A percentile compares a stretch with the other conserved stretches of the same genome.
These are phyloP conservation scores for Endocalyx cinctus DNA, from an alignment of 2,329 filamentous ascomycete species.

Conservation along the genomic window DNA sequence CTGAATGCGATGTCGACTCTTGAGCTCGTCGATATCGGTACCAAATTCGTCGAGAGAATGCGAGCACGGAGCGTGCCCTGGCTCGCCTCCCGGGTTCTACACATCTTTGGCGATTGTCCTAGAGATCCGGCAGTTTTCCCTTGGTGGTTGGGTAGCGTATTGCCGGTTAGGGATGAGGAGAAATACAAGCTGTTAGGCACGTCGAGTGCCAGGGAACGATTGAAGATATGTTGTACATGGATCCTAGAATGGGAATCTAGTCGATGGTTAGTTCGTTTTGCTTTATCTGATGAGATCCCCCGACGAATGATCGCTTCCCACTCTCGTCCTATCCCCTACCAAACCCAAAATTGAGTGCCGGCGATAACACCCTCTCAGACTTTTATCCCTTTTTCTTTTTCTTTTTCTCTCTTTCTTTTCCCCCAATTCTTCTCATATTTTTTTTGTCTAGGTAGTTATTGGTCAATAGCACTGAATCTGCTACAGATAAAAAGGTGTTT, in stretches of 20 bases:
- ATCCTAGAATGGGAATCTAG: constrained; percentile 66
- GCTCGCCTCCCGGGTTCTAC: constrained; percentile 67
- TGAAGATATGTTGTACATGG: constrained; percentile 82
- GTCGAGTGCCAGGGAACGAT: constrained; percentile 70
- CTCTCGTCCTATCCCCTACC: too few species aligned
- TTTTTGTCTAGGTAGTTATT: neutral
- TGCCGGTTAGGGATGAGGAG: constrained; percentile 72
- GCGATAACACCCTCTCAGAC: too few species aligned
- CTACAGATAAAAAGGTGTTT: constrained; percentile 5
- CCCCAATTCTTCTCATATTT: neutral
- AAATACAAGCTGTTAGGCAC: constrained; percentile 73
- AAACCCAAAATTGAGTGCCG: too few species aligned
- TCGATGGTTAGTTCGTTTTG: constrained; percentile 58
- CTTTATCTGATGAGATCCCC: neutral
- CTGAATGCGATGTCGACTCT: constrained; percentile 63
- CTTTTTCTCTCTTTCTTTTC: neutral
- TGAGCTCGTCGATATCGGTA: constrained; percentile 60
- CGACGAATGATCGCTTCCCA: too few species aligned
- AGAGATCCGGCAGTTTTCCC: constrained; percentile 73
- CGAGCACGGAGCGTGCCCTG: constrained; percentile 65
- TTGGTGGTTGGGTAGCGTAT: constrained; percentile 83
- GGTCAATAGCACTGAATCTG: constrained; percentile 8
- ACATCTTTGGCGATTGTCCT: constrained; percentile 73
- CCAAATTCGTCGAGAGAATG: constrained; percentile 66
- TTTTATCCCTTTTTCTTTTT: too few species aligned